phyloP scores from a whole-genome alignment of 2,329 filamentous ascomycete genomes.

The Fusarium albidum region DNA sequence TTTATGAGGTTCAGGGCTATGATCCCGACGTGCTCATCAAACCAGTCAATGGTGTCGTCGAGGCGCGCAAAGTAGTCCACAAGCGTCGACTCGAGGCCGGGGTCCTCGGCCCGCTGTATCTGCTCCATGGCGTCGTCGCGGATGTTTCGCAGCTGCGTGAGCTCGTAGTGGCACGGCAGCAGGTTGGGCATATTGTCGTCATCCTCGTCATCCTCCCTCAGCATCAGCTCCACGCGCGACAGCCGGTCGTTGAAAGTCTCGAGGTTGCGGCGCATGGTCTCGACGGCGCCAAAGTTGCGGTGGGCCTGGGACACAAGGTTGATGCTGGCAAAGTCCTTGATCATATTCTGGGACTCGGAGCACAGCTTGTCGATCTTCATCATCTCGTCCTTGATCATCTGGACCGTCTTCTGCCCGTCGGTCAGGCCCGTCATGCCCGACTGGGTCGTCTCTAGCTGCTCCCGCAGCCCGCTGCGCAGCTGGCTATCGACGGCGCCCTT shows the following conservation, averaged over 20 bases:
- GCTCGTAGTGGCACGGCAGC: conserved; percentile 86
- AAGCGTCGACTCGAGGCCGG: conserved; percentile 80
- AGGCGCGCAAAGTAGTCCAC: conserved; percentile 89
- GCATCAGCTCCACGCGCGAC: conserved; percentile 76
- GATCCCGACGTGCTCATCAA: conserved; percentile 91
- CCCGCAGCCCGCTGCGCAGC: conserved; percentile 85
- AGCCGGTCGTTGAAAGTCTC: conserved; percentile 86
- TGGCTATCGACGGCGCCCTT: conserved; percentile 91
- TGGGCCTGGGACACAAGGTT: conserved; percentile 93
- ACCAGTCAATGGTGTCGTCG: conserved; percentile 90
- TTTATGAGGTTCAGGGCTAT: conserved; percentile 91
- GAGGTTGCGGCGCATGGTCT: conserved; percentile 91
- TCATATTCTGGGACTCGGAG: conserved; percentile 96
- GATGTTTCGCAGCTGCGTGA: conserved; percentile 92
- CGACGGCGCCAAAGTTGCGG: conserved; percentile 92
- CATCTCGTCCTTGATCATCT: conserved; percentile 96
- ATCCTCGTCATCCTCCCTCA: conserved; percentile 85
- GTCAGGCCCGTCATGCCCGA: conserved; percentile 88
- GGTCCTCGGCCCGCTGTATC: conserved; percentile 79
- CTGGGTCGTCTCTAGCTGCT: conserved; percentile 95
- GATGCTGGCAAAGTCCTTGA: conserved; percentile 93
- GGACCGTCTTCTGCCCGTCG: conserved; percentile 90
- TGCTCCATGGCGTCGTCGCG: conserved; percentile 97
- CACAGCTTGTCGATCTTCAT: conserved; percentile 98
- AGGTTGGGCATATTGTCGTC: conserved; percentile 92